Base-by-base conservation (phyloP, 1,284 basidiomycete species). In the Gymnopus androsaceus region DNA sequence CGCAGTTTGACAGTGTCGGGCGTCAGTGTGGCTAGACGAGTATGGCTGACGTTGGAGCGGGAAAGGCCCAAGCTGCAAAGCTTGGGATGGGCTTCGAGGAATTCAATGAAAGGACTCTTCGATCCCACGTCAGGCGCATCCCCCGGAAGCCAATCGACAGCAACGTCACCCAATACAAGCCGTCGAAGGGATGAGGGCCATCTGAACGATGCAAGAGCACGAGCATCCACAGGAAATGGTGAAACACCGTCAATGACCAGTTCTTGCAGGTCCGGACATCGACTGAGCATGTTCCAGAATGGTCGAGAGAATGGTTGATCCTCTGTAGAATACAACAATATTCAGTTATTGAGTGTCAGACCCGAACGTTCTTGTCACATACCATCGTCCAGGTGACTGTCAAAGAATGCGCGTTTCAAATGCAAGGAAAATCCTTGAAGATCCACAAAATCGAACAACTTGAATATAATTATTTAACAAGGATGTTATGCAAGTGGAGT, bases 251-350 rank as follows among this genome's bases (percentile, higher is more conserved):
- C 76, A 36, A 90, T 75, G 34, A 72, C 68, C 3, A 90, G 74
- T 50, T 84, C 81, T 66, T 87, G 79, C 8, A 89, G 76, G 62
- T 84, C 73, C 0, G 83, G 84, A 62, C 83, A 85, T 30, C 76
- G 77, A 21, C 72, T 79, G 52, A 90, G 76, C 87, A 90, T 88
- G 57, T 83, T 76, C 83, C 84, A 87, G 42, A 90, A 71, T 41
- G 73, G 74, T 52, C 72, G 73, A 56, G 76, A 75, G 6, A 73
- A 67, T 8, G 74, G 68, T 60, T 72, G 66, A 51, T 72, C 73
- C 61, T 73, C 73, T 72, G 60, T 6, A 19, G 38, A 46, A 15
- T 50, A 7, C 21, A 17, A 45, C 4, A 23, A 27, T 33, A 64
- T 53, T 54, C 15, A 37, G n/a, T 63, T n/a, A 68, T 72, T 27